phyloP scores from a whole-genome alignment of 1,284 basidiomycete species.

The Sutorius eximius region DNA sequence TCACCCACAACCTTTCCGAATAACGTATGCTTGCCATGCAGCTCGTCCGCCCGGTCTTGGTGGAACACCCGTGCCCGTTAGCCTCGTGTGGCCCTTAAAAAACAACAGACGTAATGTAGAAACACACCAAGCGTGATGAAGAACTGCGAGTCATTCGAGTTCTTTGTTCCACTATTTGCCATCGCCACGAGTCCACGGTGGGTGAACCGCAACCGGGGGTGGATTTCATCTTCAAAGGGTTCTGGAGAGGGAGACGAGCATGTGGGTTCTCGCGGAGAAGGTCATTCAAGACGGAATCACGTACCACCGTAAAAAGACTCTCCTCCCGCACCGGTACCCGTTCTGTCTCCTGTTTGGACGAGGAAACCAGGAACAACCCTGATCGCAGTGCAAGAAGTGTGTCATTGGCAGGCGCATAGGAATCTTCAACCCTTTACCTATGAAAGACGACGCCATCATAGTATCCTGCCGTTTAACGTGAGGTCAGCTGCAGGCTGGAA shows the following conservation, averaged over 20 bases:
- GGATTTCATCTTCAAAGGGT: slow-evolving; percentile 92
- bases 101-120: background rate
- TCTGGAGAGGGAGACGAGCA: slow-evolving; percentile 43
- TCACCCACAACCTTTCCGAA: slow-evolving; percentile 82
- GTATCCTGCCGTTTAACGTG: slow-evolving; percentile 61
- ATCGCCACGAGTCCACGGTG: slow-evolving; percentile 91
- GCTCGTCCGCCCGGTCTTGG: slow-evolving; percentile 81
- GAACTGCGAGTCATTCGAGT: slow-evolving; percentile 88
- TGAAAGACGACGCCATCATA: slow-evolving; percentile 96
- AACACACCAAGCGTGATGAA: slow-evolving; percentile 82
- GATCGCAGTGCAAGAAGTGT: background rate
- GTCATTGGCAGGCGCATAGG: background rate
- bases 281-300: slow-evolving; percentile 19
- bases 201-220: slow-evolving; percentile 80
- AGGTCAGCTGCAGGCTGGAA: slow-evolving; percentile 8
- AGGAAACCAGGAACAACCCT: slow-evolving; percentile 86
- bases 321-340: slow-evolving; percentile 88
- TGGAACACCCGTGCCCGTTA: background rate
- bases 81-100: background rate
- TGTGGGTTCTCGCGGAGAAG: background rate
- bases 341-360: slow-evolving; percentile 94
- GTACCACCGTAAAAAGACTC: slow-evolving; percentile 88
- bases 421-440: slow-evolving; percentile 48
- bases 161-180: slow-evolving; percentile 86
- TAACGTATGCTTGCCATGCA: slow-evolving; percentile 86